Evolutionary conservation across 495 filamentous ascomycete species (phyloP), one percentile per base, ranked within the genome.

Genomic region (Hypoxylon trugodes): DNA sequence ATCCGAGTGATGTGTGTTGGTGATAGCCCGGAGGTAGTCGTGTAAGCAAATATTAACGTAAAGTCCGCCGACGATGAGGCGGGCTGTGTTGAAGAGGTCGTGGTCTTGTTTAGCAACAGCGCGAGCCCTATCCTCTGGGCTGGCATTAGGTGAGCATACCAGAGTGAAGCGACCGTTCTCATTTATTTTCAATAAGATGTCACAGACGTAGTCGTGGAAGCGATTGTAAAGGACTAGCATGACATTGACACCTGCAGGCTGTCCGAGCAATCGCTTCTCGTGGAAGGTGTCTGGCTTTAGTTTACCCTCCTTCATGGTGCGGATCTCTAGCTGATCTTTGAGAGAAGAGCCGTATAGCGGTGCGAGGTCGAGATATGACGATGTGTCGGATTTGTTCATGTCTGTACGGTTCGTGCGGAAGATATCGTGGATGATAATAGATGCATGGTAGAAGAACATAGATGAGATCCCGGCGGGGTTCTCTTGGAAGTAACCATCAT

Each of bases 371-470:
- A 94, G 78, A 60, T 96, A 96, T 0, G 89, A 91, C 4, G 90
- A 93, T 0, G 88, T 91, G 56, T 75, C 72, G 0, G 67, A 70
- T 53, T 65, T 75, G 47, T 68, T 73, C 36, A 57, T 56, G 42
- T 75, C 73, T 16, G 57, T 72, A 7, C 69, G 64, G 48, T 38
- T 71, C 13, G 78, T 79, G 7, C 73, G 66, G 53, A 80, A 82
- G 51, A 78, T 69, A 81, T 87, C 88, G 65, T 96, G 91, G 69
- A 93, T 94, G 61, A 96, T 91, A 56, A 94, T 89, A 18, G 87
- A 85, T 4, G 90, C 91, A 45, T 91, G 80, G 63, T 95, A 92
- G 76, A 90, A 94, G n/a, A 96, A 77, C 73, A 94, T 85, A 70
- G 88, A 88, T 1, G 90, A 93, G 25, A 95, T 84, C 48, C 87